Base-by-base conservation (phyloP, 495 filamentous ascomycete species). In the Jackrogersella minutella region DNA sequence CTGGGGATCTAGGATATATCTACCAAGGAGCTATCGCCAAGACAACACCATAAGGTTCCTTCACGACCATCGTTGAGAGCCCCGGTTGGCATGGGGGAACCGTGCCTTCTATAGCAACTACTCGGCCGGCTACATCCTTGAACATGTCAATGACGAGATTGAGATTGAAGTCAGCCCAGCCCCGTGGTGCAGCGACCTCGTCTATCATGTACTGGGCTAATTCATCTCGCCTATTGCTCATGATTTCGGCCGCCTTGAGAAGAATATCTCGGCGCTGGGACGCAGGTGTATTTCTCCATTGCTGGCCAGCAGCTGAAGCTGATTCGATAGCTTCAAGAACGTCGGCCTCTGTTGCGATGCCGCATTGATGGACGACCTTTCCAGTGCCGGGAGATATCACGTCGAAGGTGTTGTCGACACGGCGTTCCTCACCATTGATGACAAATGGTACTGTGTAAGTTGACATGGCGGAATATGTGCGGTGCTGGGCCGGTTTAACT, bases 21-120 rank as follows among this genome's bases (percentile, higher is more conserved):
- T 81, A 92, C 91, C 93, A 97, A 26, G 93, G 92, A 16, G 91
- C 92, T 76, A 96, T 92, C 26, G 85, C 87, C 11, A 97, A 79
- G 1, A 93, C 77, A 22, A 95, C 92, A 16, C 93, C 93, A 66
- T 87, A 92, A 3, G 93, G 93, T 74, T 96, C 90, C 69, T 88
- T 90, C 47, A 87, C 77, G n/a, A 96, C 78, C 69, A 96, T 80
- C 0, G 90, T 89, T n/a, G 82, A 80, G 36, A 79, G 80, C 5
- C 83, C 84, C n/a, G 85, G 17, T 2, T 73, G 68, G 6, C 84
- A 78, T 8, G 80, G 78, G 0, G 91, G 90, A 26, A 93, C 82
- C 9, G 74, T 75, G 2, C 92, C 90, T 26, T 84, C 78, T 8
- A 95, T 77, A 3, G 78, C 76, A 5, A 77, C 73, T 19, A 93